Evolutionary conservation across 768 basidiomycete genomes (phyloP).

Genomic region (Rhizopogon sp.): DNA sequence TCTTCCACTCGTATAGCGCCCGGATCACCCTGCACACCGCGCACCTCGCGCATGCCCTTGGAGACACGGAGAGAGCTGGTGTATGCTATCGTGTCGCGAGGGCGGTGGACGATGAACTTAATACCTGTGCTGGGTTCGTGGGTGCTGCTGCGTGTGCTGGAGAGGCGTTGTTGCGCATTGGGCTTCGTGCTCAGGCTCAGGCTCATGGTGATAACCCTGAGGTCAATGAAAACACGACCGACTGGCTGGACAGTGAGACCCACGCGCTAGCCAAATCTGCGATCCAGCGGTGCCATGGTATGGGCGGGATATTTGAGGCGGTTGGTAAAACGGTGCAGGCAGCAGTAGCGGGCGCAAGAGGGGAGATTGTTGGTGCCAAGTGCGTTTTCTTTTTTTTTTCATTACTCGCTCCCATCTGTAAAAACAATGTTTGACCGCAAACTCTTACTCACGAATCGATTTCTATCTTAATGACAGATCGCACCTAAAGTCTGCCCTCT

Average conservation of each 20-base stretch:
- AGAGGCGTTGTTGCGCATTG: slow-evolving; percentile 46
- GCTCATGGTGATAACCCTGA: too few relatives aligned
- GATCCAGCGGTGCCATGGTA: slow-evolving; percentile 35
- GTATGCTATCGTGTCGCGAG: slow-evolving; percentile 58
- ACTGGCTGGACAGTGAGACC: slow-evolving; percentile 19
- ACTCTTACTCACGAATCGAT: slow-evolving; percentile 15
- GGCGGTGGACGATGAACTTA: not conserved
- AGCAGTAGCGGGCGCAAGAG: slow-evolving; percentile 23
- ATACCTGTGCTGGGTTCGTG: slow-evolving; percentile 33
- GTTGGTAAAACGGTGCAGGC: slow-evolving; percentile 54
- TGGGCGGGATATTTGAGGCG: slow-evolving; percentile 51
- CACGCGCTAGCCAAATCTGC: slow-evolving; percentile 32
- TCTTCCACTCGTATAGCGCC: slow-evolving; percentile 54
- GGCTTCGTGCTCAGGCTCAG: slow-evolving; percentile 20
- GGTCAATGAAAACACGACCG: not conserved
- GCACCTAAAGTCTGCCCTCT: slow-evolving; percentile 55
- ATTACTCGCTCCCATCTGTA: not conserved
- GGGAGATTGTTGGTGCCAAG: slow-evolving; percentile 62
- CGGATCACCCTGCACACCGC: slow-evolving; percentile 66
- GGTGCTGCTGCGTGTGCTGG: slow-evolving; percentile 46
- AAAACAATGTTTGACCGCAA: slow-evolving; percentile 1
- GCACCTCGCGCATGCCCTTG: slow-evolving; percentile 68
- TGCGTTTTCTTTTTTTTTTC: slow-evolving; percentile 28
- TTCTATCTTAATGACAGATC: slow-evolving; percentile 13
- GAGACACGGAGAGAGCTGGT: slow-evolving; percentile 46